A percentile compares a stretch with the other conserved stretches of the same genome.
Conservation (phyloP, 192 early-diverging fungal species). For the Obelidium mucronatum region DNA sequence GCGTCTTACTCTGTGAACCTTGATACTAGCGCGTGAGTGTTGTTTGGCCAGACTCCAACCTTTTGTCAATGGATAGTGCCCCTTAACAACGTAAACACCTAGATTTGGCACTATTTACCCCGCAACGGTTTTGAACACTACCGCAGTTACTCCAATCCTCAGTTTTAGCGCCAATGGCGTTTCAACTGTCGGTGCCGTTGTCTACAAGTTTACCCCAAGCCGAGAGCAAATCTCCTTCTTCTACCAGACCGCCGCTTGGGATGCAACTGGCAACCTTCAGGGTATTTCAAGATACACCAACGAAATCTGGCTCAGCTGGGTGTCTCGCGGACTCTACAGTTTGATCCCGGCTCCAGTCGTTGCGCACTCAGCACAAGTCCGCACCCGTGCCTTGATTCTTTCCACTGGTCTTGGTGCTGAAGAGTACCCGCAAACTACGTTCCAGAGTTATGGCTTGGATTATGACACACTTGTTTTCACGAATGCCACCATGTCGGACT, state of each 20-base stretch:
- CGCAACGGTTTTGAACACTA: background rate
- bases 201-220: background rate
- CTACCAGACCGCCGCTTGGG: constrained; percentile 9
- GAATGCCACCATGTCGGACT: background rate
- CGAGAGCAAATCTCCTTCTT: constrained; percentile 5
- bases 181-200: background rate
- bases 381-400: background rate
- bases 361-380: background rate
- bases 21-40: background rate
- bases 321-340: background rate
- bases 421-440: constrained; percentile 1
- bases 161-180: background rate
- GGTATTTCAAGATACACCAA: background rate
- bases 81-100: background rate
- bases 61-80: background rate
- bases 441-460: constrained; percentile 13
- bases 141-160: constrained; percentile 1
- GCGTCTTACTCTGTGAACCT: background rate
- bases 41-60: background rate
- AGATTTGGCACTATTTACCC: background rate
- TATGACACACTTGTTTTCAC: constrained; percentile 6
- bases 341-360: background rate
- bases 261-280: background rate
- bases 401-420: constrained; percentile 10
- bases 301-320: background rate